A percentile compares a stretch with the other conserved stretches of the same genome.
Conservation (phyloP, 1,284 basidiomycete genomes). For the Cystodermella granulosa region DNA sequence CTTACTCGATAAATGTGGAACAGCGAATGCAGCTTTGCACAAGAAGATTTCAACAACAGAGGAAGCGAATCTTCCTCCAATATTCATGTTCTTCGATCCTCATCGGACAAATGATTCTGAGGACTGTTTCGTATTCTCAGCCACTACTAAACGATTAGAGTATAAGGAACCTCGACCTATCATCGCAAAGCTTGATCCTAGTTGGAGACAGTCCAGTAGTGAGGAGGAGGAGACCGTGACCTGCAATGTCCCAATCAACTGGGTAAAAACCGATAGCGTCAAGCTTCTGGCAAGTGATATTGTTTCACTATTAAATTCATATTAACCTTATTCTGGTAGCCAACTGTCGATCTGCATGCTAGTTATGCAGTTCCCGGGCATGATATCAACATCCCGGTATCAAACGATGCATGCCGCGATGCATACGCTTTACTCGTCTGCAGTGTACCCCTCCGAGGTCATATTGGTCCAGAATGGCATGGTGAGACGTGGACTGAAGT, state of each 20-base stretch:
- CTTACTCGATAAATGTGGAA: slow-evolving; percentile 82
- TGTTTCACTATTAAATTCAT: slow-evolving; percentile 10
- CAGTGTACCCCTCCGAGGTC: slow-evolving; percentile 60
- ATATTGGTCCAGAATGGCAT: slow-evolving; percentile 77
- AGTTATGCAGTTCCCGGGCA: slow-evolving; percentile 61
- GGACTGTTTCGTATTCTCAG: slow-evolving; percentile 82
- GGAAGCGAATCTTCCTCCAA: slow-evolving; percentile 51
- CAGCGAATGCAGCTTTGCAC: slow-evolving; percentile 84
- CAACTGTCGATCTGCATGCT: slow-evolving; percentile 54
- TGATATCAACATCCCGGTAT: slow-evolving; percentile 50
- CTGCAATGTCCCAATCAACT: slow-evolving; percentile 61
- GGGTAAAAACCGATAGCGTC: slow-evolving; percentile 50
- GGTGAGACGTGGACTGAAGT: slow-evolving; percentile 70
- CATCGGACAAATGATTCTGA: slow-evolving; percentile 69
- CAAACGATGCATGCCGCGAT: slow-evolving; percentile 60
- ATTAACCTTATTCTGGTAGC: slow-evolving; percentile 38
- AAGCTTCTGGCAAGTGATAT: slow-evolving; percentile 48
- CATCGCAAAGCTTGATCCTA: slow-evolving; percentile 62
- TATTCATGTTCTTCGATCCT: slow-evolving; percentile 85
- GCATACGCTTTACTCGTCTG: slow-evolving; percentile 79
- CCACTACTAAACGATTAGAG: slow-evolving; percentile 70
- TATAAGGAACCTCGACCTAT: slow-evolving; percentile 76
- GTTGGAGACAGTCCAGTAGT: slow-evolving; percentile 69
- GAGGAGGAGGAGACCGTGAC: slow-evolving; percentile 47
- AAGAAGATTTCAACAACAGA: slow-evolving; percentile 47